These are phyloP conservation scores for Glomus cerebriforme DNA, from an alignment of 192 early-diverging fungal genomes.

Conservation along the genomic window DNA sequence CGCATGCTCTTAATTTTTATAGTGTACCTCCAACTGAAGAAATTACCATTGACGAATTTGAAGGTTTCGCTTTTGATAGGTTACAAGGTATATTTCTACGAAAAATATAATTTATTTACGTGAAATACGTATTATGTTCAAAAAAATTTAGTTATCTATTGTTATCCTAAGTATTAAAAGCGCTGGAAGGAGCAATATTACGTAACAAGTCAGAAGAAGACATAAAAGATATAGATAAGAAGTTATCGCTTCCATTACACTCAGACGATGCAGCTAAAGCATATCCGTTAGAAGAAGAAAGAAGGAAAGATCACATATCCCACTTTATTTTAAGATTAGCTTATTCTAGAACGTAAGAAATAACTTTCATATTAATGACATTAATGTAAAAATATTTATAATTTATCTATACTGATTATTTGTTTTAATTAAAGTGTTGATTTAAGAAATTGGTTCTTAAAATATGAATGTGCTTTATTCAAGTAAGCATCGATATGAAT, in stretches of 20 bases:
- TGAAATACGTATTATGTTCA: background rate
- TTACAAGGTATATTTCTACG: constrained; percentile 66
- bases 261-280: constrained; percentile 49
- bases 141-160: background rate
- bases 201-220: constrained; percentile 66
- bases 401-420: background rate
- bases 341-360: constrained; percentile 57
- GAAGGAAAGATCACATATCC: constrained; percentile 79
- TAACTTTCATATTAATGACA: constrained; percentile 1
- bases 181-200: constrained; percentile 79
- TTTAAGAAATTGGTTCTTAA: constrained; percentile 74
- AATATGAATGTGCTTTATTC: constrained; percentile 71
- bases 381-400: background rate
- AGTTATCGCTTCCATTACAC: constrained; percentile 63
- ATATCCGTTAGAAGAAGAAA: constrained; percentile 46
- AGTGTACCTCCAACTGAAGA: constrained; percentile 58
- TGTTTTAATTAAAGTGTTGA: constrained; percentile 53
- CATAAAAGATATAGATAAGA: constrained; percentile 52
- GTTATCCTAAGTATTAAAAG: constrained; percentile 64
- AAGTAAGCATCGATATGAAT: constrained; percentile 32
- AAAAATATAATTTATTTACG: background rate
- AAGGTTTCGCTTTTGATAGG: constrained; percentile 71
- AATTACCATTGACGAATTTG: constrained; percentile 75
- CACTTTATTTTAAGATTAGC: constrained; percentile 84
- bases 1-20: constrained; percentile 68